phyloP scores from a whole-genome alignment of 768 basidiomycete genomes.

The Chiua virens region DNA sequence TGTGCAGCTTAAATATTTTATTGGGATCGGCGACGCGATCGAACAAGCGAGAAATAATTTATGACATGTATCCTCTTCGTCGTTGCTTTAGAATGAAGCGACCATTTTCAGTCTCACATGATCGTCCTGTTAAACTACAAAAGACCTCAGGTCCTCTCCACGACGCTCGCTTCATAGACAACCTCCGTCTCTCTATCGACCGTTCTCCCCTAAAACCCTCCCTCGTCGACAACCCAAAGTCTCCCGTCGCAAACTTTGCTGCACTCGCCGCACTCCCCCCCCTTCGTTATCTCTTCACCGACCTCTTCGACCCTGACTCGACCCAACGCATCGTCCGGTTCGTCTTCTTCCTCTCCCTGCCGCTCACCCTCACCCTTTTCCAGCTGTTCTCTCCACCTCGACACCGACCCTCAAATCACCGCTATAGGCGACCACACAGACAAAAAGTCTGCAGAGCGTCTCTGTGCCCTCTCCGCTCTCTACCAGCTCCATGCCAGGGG shows the following conservation, averaged over 20 bases:
- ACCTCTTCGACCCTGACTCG: slow-evolving; percentile 13
- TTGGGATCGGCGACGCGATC: slow-evolving; percentile 50
- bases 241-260: slow-evolving; percentile 47
- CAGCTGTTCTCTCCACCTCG: slow-evolving; percentile 27
- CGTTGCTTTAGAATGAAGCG: slow-evolving; percentile 11
- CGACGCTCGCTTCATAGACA: slow-evolving; percentile 34
- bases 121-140: slow-evolving; percentile 19
- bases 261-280: slow-evolving; percentile 7
- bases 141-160: slow-evolving; percentile 35
- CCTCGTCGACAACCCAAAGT: slow-evolving; percentile 49
- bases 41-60: slow-evolving; percentile 17
- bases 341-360: background rate
- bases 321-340: slow-evolving; percentile 22
- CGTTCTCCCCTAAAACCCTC: slow-evolving; percentile 26
- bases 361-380: slow-evolving; percentile 4
- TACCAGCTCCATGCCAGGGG: slow-evolving; percentile 65
- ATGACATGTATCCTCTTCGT: background rate
- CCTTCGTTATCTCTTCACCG: slow-evolving; percentile 15
- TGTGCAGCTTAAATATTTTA: slow-evolving; percentile 73
- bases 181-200: slow-evolving; percentile 9
- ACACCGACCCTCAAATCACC: slow-evolving; percentile 38
- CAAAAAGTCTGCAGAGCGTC: slow-evolving; percentile 65
- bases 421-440: slow-evolving; percentile 61
- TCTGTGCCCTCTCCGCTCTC: slow-evolving; percentile 75
- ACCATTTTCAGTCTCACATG: background rate